Evolutionary conservation across 2,329 filamentous ascomycete species (phyloP).

Genomic region (Diaporthe vaccinii): DNA sequence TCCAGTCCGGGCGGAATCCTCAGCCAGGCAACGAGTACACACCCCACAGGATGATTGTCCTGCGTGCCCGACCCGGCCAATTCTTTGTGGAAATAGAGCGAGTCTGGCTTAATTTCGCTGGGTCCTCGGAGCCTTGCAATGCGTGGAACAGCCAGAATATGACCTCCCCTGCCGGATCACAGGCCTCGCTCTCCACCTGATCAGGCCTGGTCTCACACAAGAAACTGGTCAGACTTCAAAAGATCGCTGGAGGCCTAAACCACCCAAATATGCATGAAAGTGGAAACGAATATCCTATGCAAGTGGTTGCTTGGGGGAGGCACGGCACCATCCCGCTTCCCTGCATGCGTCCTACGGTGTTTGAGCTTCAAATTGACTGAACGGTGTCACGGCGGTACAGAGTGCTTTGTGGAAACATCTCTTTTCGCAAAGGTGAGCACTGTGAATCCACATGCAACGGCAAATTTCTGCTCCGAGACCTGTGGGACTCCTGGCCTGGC

Average conservation of each 20-base stretch:
- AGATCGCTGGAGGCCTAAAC: neutral
- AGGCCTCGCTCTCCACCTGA: neutral
- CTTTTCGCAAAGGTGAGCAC: neutral
- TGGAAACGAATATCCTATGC: neutral
- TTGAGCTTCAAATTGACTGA: neutral
- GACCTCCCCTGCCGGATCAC: neutral
- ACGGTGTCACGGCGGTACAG: neutral
- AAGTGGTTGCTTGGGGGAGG: neutral
- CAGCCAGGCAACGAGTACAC: neutral
- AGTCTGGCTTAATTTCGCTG: neutral
- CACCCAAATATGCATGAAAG: neutral
- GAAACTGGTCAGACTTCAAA: neutral
- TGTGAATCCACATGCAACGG: neutral
- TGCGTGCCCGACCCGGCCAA: no score
- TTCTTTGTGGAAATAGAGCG: neutral
- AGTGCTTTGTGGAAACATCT: neutral
- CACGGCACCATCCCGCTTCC: neutral
- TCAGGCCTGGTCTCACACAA: neutral
- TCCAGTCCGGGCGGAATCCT: neutral
- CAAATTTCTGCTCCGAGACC: neutral
- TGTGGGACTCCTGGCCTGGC: neutral
- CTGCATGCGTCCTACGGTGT: neutral
- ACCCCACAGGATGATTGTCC: neutral
- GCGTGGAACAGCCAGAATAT: neutral
- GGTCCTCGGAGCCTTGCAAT: neutral